Percentiles rank a stretch among this genome's conserved stretches.
Conservation (phyloP, 345 rosid species). For the Gynandropsis gynandra region DNA sequence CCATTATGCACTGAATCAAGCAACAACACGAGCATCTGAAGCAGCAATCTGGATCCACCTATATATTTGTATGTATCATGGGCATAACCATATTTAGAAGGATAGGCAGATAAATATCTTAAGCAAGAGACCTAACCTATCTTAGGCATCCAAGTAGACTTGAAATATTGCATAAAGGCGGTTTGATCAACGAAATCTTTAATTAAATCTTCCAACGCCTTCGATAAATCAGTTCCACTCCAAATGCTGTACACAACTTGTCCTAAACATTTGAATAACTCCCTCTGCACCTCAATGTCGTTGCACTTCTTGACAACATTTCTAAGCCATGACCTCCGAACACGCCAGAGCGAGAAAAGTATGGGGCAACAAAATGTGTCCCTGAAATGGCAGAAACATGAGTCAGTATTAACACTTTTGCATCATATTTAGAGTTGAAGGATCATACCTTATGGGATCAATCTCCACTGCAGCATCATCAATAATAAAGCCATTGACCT, state of each 20-base stretch:
- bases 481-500: constrained; percentile 64
- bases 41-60: background rate
- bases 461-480: constrained; percentile 85
- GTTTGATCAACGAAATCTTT: constrained; percentile 80
- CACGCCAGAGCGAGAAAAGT: constrained; percentile 80
- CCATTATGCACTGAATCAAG: background rate
- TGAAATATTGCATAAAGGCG: constrained; percentile 68
- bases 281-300: constrained; percentile 60
- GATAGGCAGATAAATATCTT: background rate
- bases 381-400: constrained; percentile 33
- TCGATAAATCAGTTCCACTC: constrained; percentile 46
- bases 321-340: constrained; percentile 91
- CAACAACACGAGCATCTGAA: background rate
- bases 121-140: constrained; percentile 50
- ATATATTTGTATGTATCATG: too few species aligned
- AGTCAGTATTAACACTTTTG: background rate
- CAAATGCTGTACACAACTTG: constrained; percentile 58
- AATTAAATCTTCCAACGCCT: constrained; percentile 51
- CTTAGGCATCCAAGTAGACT: constrained; percentile 81
- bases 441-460: constrained; percentile 72
- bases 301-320: constrained; percentile 69
- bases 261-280: constrained; percentile 74
- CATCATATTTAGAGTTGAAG: constrained; percentile 6
- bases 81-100: background rate
- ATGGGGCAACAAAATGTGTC: constrained; percentile 73